Evolutionary conservation across 495 filamentous ascomycete genomes (phyloP).

Genomic region (Annulohypoxylon stygium): DNA sequence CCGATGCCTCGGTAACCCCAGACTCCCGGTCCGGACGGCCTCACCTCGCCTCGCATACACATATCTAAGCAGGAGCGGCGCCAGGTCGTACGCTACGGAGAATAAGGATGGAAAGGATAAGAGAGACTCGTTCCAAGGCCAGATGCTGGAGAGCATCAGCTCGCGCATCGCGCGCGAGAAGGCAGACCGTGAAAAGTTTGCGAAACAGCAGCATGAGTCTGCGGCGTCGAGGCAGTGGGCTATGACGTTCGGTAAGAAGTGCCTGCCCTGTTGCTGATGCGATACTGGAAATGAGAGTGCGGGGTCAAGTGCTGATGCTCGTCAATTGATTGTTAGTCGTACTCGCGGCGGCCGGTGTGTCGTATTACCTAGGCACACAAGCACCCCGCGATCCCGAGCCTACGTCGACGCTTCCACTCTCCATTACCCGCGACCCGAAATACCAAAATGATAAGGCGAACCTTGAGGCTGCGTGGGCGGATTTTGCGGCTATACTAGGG

Average conservation of each 20-base stretch:
- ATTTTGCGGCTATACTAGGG: constrained; percentile 88
- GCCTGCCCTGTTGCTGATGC: neutral
- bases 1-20: constrained; percentile 26
- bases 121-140: constrained; percentile 77
- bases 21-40: constrained; percentile 25
- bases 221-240: constrained; percentile 69
- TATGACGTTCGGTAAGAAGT: constrained; percentile 71
- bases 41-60: constrained; percentile 31
- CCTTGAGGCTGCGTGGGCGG: constrained; percentile 92
- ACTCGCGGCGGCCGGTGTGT: constrained; percentile 69
- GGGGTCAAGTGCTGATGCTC: constrained; percentile 22
- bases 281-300: neutral
- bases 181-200: constrained; percentile 75
- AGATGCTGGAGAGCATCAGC: constrained; percentile 87
- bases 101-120: constrained; percentile 43
- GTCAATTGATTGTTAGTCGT: constrained; percentile 57
- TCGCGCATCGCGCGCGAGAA: constrained; percentile 80
- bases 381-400: constrained; percentile 70
- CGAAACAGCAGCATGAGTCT: constrained; percentile 66
- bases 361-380: constrained; percentile 79
- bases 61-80: neutral
- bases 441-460: constrained; percentile 81
- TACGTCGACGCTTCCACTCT: constrained; percentile 80
- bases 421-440: constrained; percentile 67
- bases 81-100: constrained; percentile 42